phyloP scores from a whole-genome alignment of 2,329 filamentous ascomycete species.

The Fonsecaea monophora region DNA sequence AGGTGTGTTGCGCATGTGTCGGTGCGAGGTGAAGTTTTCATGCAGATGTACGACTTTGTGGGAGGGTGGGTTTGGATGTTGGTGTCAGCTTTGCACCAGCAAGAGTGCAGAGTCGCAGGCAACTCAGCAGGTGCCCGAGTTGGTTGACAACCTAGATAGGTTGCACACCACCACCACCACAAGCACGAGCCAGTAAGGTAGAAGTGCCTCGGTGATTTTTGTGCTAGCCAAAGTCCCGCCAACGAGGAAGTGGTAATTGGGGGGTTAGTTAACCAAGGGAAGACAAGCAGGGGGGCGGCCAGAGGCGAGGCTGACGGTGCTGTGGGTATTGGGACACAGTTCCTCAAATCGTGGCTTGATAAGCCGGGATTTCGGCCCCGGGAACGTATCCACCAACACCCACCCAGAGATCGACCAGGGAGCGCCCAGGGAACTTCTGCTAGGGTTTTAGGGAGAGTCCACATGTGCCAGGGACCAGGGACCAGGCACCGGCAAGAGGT shows the following conservation, averaged over 20 bases:
- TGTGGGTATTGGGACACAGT: constrained; percentile 1
- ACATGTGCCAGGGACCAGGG: constrained; percentile 1
- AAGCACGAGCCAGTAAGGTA: not conserved
- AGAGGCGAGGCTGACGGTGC: constrained; percentile 28
- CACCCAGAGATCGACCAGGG: constrained; percentile 1
- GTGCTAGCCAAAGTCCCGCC: not conserved
- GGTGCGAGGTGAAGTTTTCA: not conserved
- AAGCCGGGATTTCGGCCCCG: not conserved
- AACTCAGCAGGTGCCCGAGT: not conserved
- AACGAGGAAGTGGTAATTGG: constrained; percentile 1
- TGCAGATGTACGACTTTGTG: not conserved
- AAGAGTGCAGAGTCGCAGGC: not conserved
- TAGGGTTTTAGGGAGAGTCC: not conserved
- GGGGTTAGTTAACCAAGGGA: not conserved
- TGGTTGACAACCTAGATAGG: not conserved
- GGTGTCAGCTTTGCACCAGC: not conserved
- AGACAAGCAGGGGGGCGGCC: not conserved
- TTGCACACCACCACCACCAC: not conserved
- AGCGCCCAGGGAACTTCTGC: not conserved
- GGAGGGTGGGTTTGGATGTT: not conserved
- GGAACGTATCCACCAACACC: not conserved
- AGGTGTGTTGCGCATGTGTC: not conserved
- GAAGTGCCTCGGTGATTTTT: not conserved
- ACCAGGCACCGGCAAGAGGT: not conserved
- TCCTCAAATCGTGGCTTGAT: constrained; percentile 6